Evolutionary conservation across 805 yeast species (phyloP).

Genomic region (Jamesozyma lodderae): DNA sequence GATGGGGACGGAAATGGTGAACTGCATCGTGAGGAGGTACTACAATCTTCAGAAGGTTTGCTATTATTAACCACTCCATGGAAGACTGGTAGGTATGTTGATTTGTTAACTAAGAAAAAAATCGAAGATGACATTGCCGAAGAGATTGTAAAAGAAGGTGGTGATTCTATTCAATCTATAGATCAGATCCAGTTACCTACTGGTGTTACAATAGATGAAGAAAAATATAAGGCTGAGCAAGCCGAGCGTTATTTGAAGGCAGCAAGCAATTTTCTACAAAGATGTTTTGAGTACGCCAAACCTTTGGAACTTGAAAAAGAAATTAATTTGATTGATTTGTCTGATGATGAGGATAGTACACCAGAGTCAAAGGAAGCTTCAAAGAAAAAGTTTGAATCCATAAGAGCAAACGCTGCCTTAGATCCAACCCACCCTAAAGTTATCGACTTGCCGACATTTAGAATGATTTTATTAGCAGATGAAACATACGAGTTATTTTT

Average conservation of each 20-base stretch:
- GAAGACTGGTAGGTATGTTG: slow-evolving; percentile 64
- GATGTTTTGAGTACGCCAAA: slow-evolving; percentile 85
- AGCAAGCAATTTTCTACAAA: slow-evolving; percentile 74
- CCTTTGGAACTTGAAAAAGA: slow-evolving; percentile 44
- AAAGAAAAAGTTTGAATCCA: slow-evolving; percentile 23
- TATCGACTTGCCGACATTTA: slow-evolving; percentile 74
- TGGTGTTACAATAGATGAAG: slow-evolving; percentile 54
- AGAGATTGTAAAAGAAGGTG: slow-evolving; percentile 35
- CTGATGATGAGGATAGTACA: slow-evolving; percentile 29
- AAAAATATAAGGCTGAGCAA: slow-evolving; percentile 52
- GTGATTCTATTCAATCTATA: slow-evolving; percentile 24
- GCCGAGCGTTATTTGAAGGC: slow-evolving; percentile 77
- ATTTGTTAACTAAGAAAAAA: slow-evolving; percentile 49
- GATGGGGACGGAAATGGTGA: slow-evolving; percentile 50
- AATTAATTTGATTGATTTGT: slow-evolving; percentile 35
- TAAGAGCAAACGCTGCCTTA: slow-evolving; percentile 67
- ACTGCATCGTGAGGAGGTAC: slow-evolving; percentile 68
- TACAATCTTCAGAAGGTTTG: slow-evolving; percentile 81
- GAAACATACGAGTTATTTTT: slow-evolving; percentile 87
- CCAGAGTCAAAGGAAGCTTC: slow-evolving; percentile 14
- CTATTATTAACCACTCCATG: slow-evolving; percentile 76
- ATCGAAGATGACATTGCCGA: slow-evolving; percentile 65
- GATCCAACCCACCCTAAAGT: slow-evolving; percentile 71
- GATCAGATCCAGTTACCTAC: slow-evolving; percentile 44
- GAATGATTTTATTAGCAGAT: slow-evolving; percentile 92